Evolutionary conservation across 768 basidiomycete species (phyloP).

Genomic region (Phylloporus rhodoxanthus): DNA sequence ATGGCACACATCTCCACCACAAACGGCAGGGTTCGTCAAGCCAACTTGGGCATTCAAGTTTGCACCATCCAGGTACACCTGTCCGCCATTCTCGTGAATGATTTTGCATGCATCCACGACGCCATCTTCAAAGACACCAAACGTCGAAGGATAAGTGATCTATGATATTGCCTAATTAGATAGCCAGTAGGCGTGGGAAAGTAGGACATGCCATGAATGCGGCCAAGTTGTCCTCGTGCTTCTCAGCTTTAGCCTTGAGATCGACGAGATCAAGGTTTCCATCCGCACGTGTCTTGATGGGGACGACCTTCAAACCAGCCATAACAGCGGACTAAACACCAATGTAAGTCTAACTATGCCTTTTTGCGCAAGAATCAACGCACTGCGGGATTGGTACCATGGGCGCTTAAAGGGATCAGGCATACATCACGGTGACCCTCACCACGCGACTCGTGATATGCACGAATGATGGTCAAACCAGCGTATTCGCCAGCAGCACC

Average conservation of each 20-base stretch:
- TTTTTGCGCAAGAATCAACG: constrained; percentile 24
- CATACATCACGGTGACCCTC: constrained; percentile 86
- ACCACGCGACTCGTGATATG: constrained; percentile 87
- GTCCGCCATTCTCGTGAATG: constrained; percentile 91
- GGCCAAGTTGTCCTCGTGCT: constrained; percentile 86
- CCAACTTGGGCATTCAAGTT: constrained; percentile 95
- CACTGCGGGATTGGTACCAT: constrained; percentile 97
- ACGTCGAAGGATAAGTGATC: constrained; percentile 97
- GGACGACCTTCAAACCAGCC: constrained; percentile 94
- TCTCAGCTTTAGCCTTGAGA: constrained; percentile 78
- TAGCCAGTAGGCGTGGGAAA: constrained; percentile 6
- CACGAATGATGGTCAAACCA: constrained; percentile 89
- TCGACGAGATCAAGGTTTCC: constrained; percentile 89
- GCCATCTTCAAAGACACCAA: constrained; percentile 94
- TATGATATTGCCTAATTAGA: constrained; percentile 26
- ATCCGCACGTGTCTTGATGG: constrained; percentile 84
- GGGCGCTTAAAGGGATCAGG: constrained; percentile 91
- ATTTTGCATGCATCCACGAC: constrained; percentile 86
- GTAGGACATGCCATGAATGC: constrained; percentile 77
- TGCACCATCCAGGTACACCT: constrained; percentile 94
- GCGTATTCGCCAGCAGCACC: constrained; percentile 98
- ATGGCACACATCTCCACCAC: constrained; percentile 97
- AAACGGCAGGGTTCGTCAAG: constrained; percentile 86
- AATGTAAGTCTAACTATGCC: constrained; percentile 12
- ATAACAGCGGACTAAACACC: constrained; percentile 80